These are phyloP conservation scores for Globisporangium okanoganense DNA, from an alignment of 352 stramenopile species.

Conservation along the genomic window DNA sequence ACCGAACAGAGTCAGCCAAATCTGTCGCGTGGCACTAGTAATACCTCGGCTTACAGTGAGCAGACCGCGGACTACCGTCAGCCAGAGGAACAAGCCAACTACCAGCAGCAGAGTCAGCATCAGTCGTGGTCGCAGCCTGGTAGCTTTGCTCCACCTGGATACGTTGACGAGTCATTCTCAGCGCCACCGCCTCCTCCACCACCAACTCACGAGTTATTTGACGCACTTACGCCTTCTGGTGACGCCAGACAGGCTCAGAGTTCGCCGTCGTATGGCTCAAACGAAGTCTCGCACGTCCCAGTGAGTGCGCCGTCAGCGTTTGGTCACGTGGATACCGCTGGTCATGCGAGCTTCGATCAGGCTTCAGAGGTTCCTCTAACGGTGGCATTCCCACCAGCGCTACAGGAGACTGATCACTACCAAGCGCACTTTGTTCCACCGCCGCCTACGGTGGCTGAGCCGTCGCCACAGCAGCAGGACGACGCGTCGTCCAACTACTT, in stretches of 20 bases:
- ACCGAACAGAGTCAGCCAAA: constrained; percentile 21
- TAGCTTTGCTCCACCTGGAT: not conserved
- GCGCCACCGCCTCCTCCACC: not conserved
- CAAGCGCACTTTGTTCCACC: not conserved
- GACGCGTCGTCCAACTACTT: constrained; percentile 10
- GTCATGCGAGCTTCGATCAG: constrained; percentile 1
- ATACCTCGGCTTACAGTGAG: constrained; percentile 32
- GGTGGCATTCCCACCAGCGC: not conserved
- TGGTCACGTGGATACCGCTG: not conserved
- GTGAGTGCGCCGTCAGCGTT: not conserved
- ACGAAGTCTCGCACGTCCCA: not conserved
- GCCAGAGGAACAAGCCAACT: constrained; percentile 17
- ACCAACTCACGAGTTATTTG: not conserved
- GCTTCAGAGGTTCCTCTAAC: not conserved
- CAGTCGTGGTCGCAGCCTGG: constrained; percentile 11
- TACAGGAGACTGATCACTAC: not conserved
- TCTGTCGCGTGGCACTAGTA: constrained; percentile 32
- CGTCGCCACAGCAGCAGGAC: constrained; percentile 2
- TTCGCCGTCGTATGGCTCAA: not conserved
- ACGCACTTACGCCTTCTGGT: not conserved
- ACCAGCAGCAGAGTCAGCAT: constrained; percentile 13
- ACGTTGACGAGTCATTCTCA: constrained; percentile 7
- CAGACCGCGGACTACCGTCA: constrained; percentile 18
- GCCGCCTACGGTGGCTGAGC: not conserved
- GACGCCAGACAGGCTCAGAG: not conserved